phyloP scores from a whole-genome alignment of 306 rosid species.

The Arachis stenosperma region DNA sequence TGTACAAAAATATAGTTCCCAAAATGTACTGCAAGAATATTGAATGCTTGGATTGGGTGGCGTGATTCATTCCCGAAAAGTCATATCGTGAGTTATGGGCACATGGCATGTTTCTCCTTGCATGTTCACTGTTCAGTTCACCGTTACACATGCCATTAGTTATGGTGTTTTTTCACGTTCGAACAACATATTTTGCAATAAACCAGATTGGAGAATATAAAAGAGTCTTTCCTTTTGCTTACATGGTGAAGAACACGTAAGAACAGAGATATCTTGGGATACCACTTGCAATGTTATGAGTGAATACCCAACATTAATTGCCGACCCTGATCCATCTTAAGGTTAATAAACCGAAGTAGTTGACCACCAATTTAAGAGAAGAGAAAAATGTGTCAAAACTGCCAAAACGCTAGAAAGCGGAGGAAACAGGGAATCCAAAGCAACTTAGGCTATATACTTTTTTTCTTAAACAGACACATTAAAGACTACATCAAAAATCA shows the following conservation, averaged over 20 bases:
- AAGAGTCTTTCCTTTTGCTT: neutral
- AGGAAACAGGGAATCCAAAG: neutral
- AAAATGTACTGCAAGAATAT: neutral
- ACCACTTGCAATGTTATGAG: neutral
- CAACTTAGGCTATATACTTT: neutral
- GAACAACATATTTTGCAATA: conserved; percentile 11
- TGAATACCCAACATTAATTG: neutral
- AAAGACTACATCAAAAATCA: neutral
- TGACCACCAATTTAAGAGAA: no score
- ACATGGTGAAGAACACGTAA: neutral
- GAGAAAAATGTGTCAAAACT: neutral
- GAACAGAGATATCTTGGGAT: neutral
- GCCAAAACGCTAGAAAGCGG: neutral
- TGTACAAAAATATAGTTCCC: neutral
- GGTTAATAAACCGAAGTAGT: neutral
- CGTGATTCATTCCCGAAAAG: conserved; percentile 3
- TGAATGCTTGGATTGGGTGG: neutral
- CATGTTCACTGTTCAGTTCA: conserved; percentile 1
- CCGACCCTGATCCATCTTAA: conserved; percentile 1
- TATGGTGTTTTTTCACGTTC: neutral
- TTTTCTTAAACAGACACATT: neutral
- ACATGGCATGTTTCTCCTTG: conserved; percentile 34
- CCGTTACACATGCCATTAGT: conserved; percentile 10
- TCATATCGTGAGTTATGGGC: conserved; percentile 5
- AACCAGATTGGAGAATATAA: neutral